These are phyloP conservation scores for Blastobotrys parvus DNA, from an alignment of 805 yeast species.

Conservation along the genomic window DNA sequence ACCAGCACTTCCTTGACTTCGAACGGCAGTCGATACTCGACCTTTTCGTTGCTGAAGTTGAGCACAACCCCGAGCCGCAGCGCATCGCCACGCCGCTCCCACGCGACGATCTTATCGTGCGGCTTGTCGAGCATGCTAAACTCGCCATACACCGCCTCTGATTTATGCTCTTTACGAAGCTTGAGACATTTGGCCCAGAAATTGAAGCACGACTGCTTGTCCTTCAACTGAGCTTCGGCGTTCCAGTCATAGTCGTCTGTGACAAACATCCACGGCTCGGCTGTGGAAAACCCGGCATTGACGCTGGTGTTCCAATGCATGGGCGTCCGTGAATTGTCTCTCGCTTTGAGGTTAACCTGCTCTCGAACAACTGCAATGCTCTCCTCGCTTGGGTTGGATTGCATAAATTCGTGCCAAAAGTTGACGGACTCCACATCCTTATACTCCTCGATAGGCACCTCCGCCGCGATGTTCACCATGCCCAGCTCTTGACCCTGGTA, in stretches of 20 bases:
- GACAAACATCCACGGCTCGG: constrained; percentile 46
- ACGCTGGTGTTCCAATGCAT: constrained; percentile 43
- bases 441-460: constrained; percentile 43
- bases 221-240: constrained; percentile 37
- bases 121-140: constrained; percentile 39
- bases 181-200: constrained; percentile 40
- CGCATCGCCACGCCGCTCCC: constrained; percentile 28
- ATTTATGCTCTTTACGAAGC: constrained; percentile 38
- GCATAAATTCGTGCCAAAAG: constrained; percentile 30
- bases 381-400: constrained; percentile 19
- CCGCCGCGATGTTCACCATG: constrained; percentile 41
- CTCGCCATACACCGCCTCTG: constrained; percentile 38
- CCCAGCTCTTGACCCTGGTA: constrained; percentile 59
- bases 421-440: constrained; percentile 42
- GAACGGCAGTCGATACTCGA: constrained; percentile 27
- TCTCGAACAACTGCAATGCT: constrained; percentile 1
- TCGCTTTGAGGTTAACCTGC: constrained; percentile 23
- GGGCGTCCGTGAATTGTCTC: constrained; percentile 51
- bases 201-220: constrained; percentile 37
- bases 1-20: constrained; percentile 4
- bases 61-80: constrained; percentile 32
- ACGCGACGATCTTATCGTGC: constrained; percentile 36
- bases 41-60: constrained; percentile 34
- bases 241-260: constrained; percentile 43
- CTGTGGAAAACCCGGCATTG: constrained; percentile 39